phyloP scores from a whole-genome alignment of 2,329 filamentous ascomycete species.

The Stagonosporopsis rhizophila region DNA sequence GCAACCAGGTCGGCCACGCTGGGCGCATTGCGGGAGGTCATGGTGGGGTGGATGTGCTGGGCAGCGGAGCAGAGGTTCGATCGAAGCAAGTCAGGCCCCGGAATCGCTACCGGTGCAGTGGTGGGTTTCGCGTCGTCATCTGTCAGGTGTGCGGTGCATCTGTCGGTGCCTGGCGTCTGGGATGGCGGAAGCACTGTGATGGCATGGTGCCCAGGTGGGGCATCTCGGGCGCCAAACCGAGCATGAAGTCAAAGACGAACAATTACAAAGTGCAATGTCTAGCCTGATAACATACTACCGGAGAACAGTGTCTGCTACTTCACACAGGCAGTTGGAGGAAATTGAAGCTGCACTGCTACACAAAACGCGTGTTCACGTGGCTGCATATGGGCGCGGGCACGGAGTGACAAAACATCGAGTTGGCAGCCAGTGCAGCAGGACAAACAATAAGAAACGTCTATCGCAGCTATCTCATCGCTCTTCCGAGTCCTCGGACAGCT shows the following conservation, averaged over 20 bases:
- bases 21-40: conserved; percentile 56
- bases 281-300: no score
- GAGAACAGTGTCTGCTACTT: no score
- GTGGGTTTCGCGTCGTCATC: conserved; percentile 40
- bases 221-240: conserved; percentile 31
- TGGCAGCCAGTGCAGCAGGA: not conserved
- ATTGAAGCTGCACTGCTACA: not conserved
- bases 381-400: conserved; percentile 8
- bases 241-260: no score
- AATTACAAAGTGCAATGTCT: no score
- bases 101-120: conserved; percentile 31
- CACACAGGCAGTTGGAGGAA: no score
- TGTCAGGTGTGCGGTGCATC: conserved; percentile 25
- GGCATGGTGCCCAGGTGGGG: conserved; percentile 42
- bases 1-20: conserved; percentile 78
- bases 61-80: not conserved
- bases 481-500: conserved; percentile 69
- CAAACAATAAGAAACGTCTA: conserved; percentile 17
- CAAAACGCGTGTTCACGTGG: conserved; percentile 36
- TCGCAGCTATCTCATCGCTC: conserved; percentile 37
- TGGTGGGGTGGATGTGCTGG: conserved; percentile 4
- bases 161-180: conserved; percentile 26
- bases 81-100: not conserved
- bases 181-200: conserved; percentile 30
- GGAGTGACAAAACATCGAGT: not conserved